These are phyloP conservation scores for Vitis hybrid DNA, from an alignment of 177 flowering plant genomes.

Conservation along the genomic window DNA sequence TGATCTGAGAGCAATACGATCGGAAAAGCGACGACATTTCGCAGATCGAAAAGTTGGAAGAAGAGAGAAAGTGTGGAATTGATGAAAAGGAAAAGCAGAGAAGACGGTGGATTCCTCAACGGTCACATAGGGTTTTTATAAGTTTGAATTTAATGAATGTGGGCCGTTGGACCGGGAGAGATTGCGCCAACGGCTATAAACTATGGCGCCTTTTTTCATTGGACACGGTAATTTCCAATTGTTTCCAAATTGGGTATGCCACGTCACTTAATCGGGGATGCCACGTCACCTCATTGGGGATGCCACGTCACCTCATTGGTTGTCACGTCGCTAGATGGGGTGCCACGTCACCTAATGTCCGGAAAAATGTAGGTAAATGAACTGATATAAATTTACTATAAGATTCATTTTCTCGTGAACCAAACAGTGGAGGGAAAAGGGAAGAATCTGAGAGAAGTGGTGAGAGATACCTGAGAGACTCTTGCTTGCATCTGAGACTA, in stretches of 20 bases:
- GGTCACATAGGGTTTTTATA: neutral
- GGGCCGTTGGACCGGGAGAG: slow-evolving; percentile 13
- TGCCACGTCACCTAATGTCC: no score
- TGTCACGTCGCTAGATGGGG: no score
- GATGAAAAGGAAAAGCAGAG: slow-evolving; percentile 15
- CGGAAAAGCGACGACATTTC: neutral
- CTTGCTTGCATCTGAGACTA: slow-evolving; percentile 93
- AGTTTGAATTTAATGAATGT: slow-evolving; percentile 24
- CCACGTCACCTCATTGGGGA: no score
- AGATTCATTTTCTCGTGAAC: neutral
- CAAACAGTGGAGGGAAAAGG: neutral
- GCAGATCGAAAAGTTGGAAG: neutral
- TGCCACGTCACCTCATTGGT: no score
- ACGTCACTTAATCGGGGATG: no score
- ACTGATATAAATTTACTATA: no score
- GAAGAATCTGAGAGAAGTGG: neutral
- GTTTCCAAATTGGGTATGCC: no score
- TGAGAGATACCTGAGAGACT: slow-evolving; percentile 53
- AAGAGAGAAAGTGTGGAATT: neutral
- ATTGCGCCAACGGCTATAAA: slow-evolving; percentile 25
- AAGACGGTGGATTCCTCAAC: neutral
- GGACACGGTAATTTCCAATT: no score
- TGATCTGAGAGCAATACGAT: neutral
- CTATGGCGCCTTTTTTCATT: no score
- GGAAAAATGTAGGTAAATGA: no score